A percentile compares a stretch with the other conserved stretches of the same genome.
These are phyloP conservation scores for Penicillium frequentans DNA, from an alignment of 2,329 filamentous ascomycete species.

Conservation along the genomic window DNA sequence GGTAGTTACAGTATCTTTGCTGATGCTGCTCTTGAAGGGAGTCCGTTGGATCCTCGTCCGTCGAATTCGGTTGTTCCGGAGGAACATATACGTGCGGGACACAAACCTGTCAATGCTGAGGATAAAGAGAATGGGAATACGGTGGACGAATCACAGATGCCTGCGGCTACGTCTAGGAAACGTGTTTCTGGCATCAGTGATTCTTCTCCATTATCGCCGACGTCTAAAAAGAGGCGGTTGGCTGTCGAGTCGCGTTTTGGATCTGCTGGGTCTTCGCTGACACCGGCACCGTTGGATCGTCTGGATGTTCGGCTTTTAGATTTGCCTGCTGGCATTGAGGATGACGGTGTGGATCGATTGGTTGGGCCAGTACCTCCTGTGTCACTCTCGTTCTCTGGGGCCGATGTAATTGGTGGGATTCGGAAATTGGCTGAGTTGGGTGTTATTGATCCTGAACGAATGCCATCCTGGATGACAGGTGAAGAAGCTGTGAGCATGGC, in stretches of 20 bases:
- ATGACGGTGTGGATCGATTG: slow-evolving; percentile 4
- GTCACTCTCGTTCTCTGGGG: slow-evolving; percentile 67
- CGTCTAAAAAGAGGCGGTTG: slow-evolving; percentile 59
- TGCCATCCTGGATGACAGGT: slow-evolving; percentile 91
- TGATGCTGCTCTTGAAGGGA: slow-evolving; percentile 57
- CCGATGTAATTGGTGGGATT: slow-evolving; percentile 78
- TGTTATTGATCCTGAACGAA: slow-evolving; percentile 67
- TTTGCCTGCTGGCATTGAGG: slow-evolving; percentile 22
- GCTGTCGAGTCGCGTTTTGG: slow-evolving; percentile 72
- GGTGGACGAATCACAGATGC: neutral
- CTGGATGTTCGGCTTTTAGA: slow-evolving; percentile 54
- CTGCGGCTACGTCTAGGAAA: slow-evolving; percentile 8
- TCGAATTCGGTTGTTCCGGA: slow-evolving; percentile 33
- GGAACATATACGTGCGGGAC: slow-evolving; percentile 25
- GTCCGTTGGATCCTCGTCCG: slow-evolving; percentile 51
- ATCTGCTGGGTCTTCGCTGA: slow-evolving; percentile 46
- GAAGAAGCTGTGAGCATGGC: slow-evolving; percentile 78
- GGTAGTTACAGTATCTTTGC: slow-evolving; percentile 81
- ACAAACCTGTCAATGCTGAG: neutral
- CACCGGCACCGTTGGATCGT: slow-evolving; percentile 43
- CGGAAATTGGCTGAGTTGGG: slow-evolving; percentile 75
- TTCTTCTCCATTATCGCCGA: slow-evolving; percentile 12
- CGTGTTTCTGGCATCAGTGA: slow-evolving; percentile 1
- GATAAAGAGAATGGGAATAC: slow-evolving; percentile 16
- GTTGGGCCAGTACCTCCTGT: slow-evolving; percentile 17